These are phyloP conservation scores for Capronia epimyces DNA, from an alignment of 2,329 filamentous ascomycete genomes.

Conservation along the genomic window DNA sequence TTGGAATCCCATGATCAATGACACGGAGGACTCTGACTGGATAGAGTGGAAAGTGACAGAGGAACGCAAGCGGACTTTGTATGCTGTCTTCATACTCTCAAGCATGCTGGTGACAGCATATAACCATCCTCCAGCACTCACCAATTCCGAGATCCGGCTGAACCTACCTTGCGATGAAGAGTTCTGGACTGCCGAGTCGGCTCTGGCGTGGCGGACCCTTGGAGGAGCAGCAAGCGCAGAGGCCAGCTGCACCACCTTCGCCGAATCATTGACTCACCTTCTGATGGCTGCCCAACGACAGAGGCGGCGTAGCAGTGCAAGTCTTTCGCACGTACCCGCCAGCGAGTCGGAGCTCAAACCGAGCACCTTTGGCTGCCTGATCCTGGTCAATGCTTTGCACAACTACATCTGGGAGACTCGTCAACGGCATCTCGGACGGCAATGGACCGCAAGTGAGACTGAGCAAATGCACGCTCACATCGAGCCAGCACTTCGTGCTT, in stretches of 20 bases:
- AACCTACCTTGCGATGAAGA: slow-evolving; percentile 92
- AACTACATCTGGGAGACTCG: slow-evolving; percentile 98
- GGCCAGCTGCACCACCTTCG: slow-evolving; percentile 70
- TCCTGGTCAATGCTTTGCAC: slow-evolving; percentile 89
- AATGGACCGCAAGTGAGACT: slow-evolving; percentile 88
- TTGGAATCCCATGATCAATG: slow-evolving; percentile 36
- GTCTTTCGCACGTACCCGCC: slow-evolving; percentile 29
- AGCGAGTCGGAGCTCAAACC: slow-evolving; percentile 63
- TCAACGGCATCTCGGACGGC: slow-evolving; percentile 77
- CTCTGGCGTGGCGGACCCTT: slow-evolving; percentile 72
- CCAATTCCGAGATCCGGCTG: slow-evolving; percentile 86
- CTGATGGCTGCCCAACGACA: slow-evolving; percentile 69
- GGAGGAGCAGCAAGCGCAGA: slow-evolving; percentile 66
- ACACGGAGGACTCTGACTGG: slow-evolving; percentile 67
- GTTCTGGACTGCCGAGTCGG: slow-evolving; percentile 75
- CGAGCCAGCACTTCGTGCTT: slow-evolving; percentile 85
- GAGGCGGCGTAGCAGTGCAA: slow-evolving; percentile 31
- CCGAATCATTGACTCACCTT: slow-evolving; percentile 72
- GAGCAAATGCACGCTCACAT: slow-evolving; percentile 96
- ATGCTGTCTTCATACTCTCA: slow-evolving; percentile 83
- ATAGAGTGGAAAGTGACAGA: slow-evolving; percentile 80
- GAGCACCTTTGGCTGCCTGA: slow-evolving; percentile 85
- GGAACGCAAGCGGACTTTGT: slow-evolving; percentile 88
- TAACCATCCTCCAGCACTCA: slow-evolving; percentile 83
- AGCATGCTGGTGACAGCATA: slow-evolving; percentile 88